phyloP scores from a whole-genome alignment of 78 protist species.

The Anaeramoeba flamelloides region DNA sequence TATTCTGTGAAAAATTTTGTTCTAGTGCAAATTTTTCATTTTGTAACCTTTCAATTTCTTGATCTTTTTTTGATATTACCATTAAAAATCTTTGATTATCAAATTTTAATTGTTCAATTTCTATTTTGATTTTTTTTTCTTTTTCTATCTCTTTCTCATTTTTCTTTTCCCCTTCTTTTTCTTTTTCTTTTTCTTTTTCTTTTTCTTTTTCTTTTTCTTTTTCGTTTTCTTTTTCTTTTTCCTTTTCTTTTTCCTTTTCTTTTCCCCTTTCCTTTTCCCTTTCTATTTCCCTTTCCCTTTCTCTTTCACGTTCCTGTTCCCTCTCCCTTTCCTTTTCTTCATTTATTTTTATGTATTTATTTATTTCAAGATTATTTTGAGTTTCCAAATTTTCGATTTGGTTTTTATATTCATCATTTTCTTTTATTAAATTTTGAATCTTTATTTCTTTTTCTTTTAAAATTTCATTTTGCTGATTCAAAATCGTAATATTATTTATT shows the following conservation, averaged over 20 bases:
- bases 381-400: neutral
- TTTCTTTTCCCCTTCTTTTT: slow-evolving; percentile 6
- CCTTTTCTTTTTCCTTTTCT: slow-evolving; percentile 6
- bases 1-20: neutral
- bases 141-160: slow-evolving; percentile 4
- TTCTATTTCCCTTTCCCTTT: neutral
- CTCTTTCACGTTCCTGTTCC: slow-evolving; percentile 6
- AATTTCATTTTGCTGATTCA: too few species aligned
- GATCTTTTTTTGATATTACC: neutral
- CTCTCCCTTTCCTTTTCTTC: slow-evolving; percentile 6
- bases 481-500: too few species aligned
- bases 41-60: slow-evolving; percentile 2
- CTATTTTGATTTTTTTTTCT: slow-evolving; percentile 1
- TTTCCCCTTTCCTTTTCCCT: neutral
- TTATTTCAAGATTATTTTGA: neutral
- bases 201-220: slow-evolving; percentile 6
- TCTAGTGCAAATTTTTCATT: neutral
- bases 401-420: slow-evolving; percentile 1
- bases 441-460: slow-evolving; percentile 1
- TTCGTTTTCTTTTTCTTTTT: slow-evolving; percentile 6
- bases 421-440: slow-evolving; percentile 5
- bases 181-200: too few species aligned
- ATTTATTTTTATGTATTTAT: neutral
- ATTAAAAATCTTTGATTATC: neutral
- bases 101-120: neutral